These are phyloP conservation scores for Aspergillus kassunensis DNA, from an alignment of 495 filamentous ascomycete species.

Conservation along the genomic window DNA sequence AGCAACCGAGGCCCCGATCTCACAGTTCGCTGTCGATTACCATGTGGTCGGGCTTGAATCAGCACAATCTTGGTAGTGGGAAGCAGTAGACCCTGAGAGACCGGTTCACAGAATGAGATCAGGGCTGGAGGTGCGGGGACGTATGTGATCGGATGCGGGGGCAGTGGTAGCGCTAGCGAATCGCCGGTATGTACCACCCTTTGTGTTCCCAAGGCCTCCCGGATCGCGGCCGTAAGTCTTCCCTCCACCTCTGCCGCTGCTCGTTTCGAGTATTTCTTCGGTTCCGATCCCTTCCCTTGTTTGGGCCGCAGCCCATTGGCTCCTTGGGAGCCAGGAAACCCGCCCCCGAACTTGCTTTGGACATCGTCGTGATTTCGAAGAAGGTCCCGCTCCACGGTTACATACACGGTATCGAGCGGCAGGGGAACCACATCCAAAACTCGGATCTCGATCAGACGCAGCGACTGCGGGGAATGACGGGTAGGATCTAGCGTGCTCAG, in stretches of 20 bases:
- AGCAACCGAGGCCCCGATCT: conserved; percentile 33
- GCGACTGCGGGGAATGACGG: conserved; percentile 48
- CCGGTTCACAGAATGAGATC: conserved; percentile 63
- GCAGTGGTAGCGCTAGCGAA: conserved; percentile 74
- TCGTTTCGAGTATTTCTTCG: conserved; percentile 35
- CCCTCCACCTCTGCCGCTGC: conserved; percentile 52
- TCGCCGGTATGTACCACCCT: conserved; percentile 81
- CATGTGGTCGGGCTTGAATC: conserved; percentile 53
- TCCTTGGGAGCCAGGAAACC: conserved; percentile 39
- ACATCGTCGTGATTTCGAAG: conserved; percentile 58
- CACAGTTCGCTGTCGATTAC: conserved; percentile 30
- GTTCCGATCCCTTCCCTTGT: conserved; percentile 32
- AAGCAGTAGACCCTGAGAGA: conserved; percentile 79
- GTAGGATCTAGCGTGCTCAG: conserved; percentile 58
- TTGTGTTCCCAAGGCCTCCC: conserved; percentile 63
- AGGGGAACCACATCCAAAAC: conserved; percentile 77
- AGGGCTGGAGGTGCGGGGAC: conserved; percentile 70
- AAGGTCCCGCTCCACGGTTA: conserved; percentile 77
- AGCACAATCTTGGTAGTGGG: conserved; percentile 68
- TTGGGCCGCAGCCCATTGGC: conserved; percentile 40
- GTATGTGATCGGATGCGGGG: conserved; percentile 86
- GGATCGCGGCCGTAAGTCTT: conserved; percentile 70
- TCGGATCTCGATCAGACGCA: conserved; percentile 71
- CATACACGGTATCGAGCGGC: conserved; percentile 75
- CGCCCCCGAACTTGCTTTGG: conserved; percentile 60